phyloP scores from a whole-genome alignment of 2,329 filamentous ascomycete species.

The Calonectria hongkongensis region DNA sequence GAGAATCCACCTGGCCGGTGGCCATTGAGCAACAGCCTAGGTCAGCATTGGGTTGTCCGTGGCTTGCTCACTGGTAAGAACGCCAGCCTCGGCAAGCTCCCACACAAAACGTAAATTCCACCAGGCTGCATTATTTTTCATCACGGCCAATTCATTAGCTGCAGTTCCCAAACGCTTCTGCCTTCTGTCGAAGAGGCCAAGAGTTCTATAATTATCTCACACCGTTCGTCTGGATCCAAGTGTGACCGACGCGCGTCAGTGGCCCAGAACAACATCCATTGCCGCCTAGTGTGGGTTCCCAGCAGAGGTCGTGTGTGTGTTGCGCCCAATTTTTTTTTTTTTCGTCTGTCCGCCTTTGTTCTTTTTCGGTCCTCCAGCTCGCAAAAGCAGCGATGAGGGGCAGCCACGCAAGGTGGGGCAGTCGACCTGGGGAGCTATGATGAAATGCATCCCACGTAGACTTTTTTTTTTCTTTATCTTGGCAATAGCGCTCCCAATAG shows the following conservation, averaged over 20 bases:
- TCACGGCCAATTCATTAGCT: constrained; percentile 32
- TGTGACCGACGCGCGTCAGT: constrained; percentile 48
- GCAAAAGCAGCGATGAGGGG: constrained; percentile 78
- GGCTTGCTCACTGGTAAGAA: constrained; percentile 43
- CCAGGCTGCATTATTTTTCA: constrained; percentile 46
- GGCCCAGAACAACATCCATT: neutral
- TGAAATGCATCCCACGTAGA: constrained; percentile 53
- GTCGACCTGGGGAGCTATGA: constrained; percentile 54
- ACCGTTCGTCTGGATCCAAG: constrained; percentile 32
- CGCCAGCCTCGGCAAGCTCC: constrained; percentile 45
- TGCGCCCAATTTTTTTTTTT: constrained; percentile 32
- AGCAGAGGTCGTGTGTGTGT: constrained; percentile 24
- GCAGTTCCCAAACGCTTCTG: constrained; percentile 41
- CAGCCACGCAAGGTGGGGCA: constrained; percentile 75
- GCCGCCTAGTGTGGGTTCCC: constrained; percentile 26
- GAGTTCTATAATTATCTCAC: constrained; percentile 45
- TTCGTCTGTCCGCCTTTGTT: constrained; percentile 23
- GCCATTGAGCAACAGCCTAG: constrained; percentile 46
- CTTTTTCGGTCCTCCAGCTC: constrained; percentile 42
- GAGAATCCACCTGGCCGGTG: constrained; percentile 49
- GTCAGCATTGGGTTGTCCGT: constrained; percentile 47
- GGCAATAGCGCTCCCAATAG: constrained; percentile 14
- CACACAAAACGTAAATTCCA: constrained; percentile 45
- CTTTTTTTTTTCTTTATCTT: constrained; percentile 31
- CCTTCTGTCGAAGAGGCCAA: constrained; percentile 38